A percentile compares a stretch with the other conserved stretches of the same genome.
Conservation (phyloP, 768 basidiomycete genomes). For the Pleurotus citrinopileatus region DNA sequence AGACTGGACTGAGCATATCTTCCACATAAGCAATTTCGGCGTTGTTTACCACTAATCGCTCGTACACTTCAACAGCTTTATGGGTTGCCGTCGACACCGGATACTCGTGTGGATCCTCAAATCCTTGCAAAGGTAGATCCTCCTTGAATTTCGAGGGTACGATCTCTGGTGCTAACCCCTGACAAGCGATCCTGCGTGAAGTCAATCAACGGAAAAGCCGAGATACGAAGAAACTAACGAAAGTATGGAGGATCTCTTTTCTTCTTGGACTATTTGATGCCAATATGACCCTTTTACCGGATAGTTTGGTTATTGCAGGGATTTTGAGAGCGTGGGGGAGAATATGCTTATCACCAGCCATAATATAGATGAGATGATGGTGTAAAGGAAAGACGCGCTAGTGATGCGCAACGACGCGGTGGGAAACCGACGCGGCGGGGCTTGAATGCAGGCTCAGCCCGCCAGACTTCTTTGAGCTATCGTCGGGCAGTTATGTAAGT, state of each 20-base stretch:
- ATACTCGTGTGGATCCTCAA: slow-evolving; percentile 71
- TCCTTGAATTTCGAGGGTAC: slow-evolving; percentile 81
- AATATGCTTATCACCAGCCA: slow-evolving; percentile 41
- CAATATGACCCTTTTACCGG: slow-evolving; percentile 75
- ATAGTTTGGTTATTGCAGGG: slow-evolving; percentile 62
- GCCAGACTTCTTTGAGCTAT: no score
- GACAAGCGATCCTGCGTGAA: neutral
- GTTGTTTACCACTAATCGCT: slow-evolving; percentile 59
- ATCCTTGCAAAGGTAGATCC: slow-evolving; percentile 62
- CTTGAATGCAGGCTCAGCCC: no score
- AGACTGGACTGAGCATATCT: neutral
- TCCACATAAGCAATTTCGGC: neutral
- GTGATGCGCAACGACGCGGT: no score
- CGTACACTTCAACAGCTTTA: slow-evolving; percentile 87
- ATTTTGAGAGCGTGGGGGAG: slow-evolving; percentile 63
- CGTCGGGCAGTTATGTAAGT: no score
- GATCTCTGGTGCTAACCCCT: slow-evolving; percentile 59
- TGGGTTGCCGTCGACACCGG: slow-evolving; percentile 73
- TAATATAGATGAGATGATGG: no score
- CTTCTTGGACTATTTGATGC: slow-evolving; percentile 87
- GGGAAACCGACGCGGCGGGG: no score
- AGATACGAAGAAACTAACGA: slow-evolving; percentile 47
- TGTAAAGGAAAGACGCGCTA: no score
- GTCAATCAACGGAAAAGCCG: neutral
- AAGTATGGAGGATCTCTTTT: slow-evolving; percentile 74